Base-by-base conservation (phyloP, 805 yeast genomes). In the Metschnikowia similis region DNA sequence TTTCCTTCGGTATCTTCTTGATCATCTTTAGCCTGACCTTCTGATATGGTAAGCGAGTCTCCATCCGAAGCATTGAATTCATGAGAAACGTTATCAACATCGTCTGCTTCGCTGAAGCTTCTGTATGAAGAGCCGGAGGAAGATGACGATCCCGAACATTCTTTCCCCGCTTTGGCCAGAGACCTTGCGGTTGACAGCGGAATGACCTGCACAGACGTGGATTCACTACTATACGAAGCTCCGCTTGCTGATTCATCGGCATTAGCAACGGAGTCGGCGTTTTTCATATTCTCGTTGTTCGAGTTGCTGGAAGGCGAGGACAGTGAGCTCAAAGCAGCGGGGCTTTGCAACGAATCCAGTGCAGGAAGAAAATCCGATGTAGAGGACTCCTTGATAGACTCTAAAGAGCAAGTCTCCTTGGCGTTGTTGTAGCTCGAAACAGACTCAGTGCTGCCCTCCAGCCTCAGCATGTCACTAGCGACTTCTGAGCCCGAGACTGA, bases 401-500 rank as follows among this genome's bases (percentile, higher is more conserved):
- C 47, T 8, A 54, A 45, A 4, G 53, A 48, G n/a, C 48, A 37
- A 6, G 48, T 42, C 26, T 52, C 55, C 17, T 46, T 42, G 17
- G 45, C 50, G 5, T 48, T 48, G 5, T 38, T 45, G 13, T 16
- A 39, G 31, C 56, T 52, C 2, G 49, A 38, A 13, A 49, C 50
- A 34, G 53, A 52, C 14, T 48, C 54, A 5, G 48, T 35, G 35
- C 45, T 52, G 44, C 43, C 49, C 41, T 45, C 50, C 29, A 49
- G 27, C 17, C 47, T 45, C 14, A 41, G 38, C 26, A 37, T 48
- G 27, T 56, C 59, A 27, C 40, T 39, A 4, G 45, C 51, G 21
- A 35, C 39, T 17, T 57, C 60, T 5, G 54, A 48, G 16, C 54
- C 56, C n/a, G 55, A 51, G 26, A 67, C 62, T 2, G 69, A 64